Evolutionary conservation across 768 basidiomycete genomes (phyloP).

Genomic region (Lentinula raphanica): DNA sequence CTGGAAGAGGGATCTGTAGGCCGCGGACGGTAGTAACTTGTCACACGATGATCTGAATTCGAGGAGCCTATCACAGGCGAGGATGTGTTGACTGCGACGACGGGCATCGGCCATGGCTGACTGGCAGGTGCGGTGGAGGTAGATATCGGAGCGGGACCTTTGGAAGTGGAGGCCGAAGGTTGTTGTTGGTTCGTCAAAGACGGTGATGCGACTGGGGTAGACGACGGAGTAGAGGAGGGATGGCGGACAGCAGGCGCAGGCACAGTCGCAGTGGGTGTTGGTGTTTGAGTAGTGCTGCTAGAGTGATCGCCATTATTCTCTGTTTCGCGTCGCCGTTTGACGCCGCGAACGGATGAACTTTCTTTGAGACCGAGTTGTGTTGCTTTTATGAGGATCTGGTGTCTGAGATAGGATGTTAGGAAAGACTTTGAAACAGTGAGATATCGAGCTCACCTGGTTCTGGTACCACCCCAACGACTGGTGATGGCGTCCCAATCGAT

Average conservation of each 20-base stretch:
- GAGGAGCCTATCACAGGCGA: slow-evolving; percentile 49
- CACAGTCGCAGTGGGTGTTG: slow-evolving; percentile 23
- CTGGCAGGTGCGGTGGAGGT: slow-evolving; percentile 21
- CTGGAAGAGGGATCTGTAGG: slow-evolving; percentile 20
- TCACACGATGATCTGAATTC: slow-evolving; percentile 36
- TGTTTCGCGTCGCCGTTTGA: slow-evolving; percentile 53
- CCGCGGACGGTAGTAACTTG: slow-evolving; percentile 53
- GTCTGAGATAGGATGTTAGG: slow-evolving; percentile 34
- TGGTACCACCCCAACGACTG: slow-evolving; percentile 64
- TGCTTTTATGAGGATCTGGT: slow-evolving; percentile 80
- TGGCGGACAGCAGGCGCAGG: slow-evolving; percentile 9
- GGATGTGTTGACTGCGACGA: slow-evolving; percentile 54
- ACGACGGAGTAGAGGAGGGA: slow-evolving; percentile 28
- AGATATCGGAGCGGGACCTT: slow-evolving; percentile 12
- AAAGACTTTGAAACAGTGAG: background rate
- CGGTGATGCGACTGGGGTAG: slow-evolving; percentile 49
- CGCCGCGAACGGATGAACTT: slow-evolving; percentile 50
- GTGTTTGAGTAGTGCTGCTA: slow-evolving; percentile 26
- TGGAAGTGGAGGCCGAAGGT: slow-evolving; percentile 20
- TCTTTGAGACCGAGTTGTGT: slow-evolving; percentile 75
- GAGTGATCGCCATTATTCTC: slow-evolving; percentile 25
- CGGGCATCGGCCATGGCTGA: slow-evolving; percentile 71
- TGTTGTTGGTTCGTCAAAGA: slow-evolving; percentile 43
- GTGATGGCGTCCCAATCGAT: slow-evolving; percentile 81
- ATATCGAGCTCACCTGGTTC: slow-evolving; percentile 51